Base-by-base conservation (phyloP, 1,139 yeast genomes). In the Hyphopichia burtonii region DNA sequence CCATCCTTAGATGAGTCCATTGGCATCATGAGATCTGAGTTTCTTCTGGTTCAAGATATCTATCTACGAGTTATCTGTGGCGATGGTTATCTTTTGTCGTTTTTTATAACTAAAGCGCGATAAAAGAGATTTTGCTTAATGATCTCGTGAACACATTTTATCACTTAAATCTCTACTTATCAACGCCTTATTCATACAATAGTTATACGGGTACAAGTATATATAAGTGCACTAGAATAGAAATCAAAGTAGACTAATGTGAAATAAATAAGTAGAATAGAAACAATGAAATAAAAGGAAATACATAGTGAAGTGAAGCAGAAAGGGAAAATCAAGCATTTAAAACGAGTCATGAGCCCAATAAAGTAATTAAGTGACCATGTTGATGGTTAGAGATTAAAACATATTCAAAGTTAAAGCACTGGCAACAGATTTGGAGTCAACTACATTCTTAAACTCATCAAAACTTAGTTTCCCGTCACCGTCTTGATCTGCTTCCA, bases 401-500 rank as follows among this genome's bases (percentile, higher is more conserved):
- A 72, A 65, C 55, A 68, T 65, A 46, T 69, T 70, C 39, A 74
- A 61, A 2, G 88, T 82, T 61, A 82, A 69, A 10, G 83, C 69
- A 46, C 73, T 76, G 2, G 86, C 86, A 18, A 82, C 81, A 39
- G 76, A 76, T 20, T 82, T 82, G 36, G 83, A 80, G 49, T 84
- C 87, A 22, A 86, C 86, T 0, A 88, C 87, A 45, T 73, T 74
- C 54, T 78, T 81, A 62, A 93, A 94, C 69, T 94, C 99, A 34
- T 82, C 91, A 59, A 90, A 93, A 48, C 86, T 83, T 46, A 94
- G 69, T 53, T 78, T 80, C 1, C 97, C 96, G 58, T 91, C 98
- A 1, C 95, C 95, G 56, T 94, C 98, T 33, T 65, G 60, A 58
- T 94, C 99, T 31, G 94, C 94, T 61, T 93, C 98, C 84, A 90